Conservation (phyloP, 2,329 filamentous ascomycete species). For the Pseudophaeomoniella oleicola region DNA sequence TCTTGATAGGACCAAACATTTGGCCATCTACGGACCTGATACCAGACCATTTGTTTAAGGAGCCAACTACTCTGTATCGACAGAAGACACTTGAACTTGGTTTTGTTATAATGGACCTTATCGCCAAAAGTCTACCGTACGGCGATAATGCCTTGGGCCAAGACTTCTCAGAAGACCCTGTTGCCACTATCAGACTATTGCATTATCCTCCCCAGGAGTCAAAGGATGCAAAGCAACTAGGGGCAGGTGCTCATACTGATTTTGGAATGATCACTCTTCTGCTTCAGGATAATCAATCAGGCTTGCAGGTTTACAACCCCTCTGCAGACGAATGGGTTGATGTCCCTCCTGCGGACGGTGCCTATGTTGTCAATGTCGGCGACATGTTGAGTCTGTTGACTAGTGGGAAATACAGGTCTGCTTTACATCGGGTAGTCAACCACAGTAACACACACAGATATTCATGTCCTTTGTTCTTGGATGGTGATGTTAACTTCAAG, state of each 20-base stretch:
- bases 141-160: constrained; percentile 19
- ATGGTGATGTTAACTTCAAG: constrained; percentile 33
- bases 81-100: constrained; percentile 24
- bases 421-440: constrained; percentile 42
- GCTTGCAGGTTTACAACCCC: constrained; percentile 36
- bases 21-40: constrained; percentile 24
- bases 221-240: constrained; percentile 18
- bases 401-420: constrained; percentile 37
- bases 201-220: constrained; percentile 33
- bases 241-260: constrained; percentile 37
- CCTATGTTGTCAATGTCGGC: constrained; percentile 38
- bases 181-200: constrained; percentile 30
- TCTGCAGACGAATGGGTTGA: constrained; percentile 29
- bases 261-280: constrained; percentile 44
- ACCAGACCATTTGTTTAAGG: constrained; percentile 19
- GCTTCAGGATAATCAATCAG: constrained; percentile 35
- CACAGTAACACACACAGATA: constrained; percentile 35
- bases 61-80: constrained; percentile 26
- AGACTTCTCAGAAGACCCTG: constrained; percentile 28
- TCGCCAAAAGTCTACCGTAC: constrained; percentile 28
- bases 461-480: constrained; percentile 42
- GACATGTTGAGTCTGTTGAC: constrained; percentile 38
- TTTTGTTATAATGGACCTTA: constrained; percentile 24
- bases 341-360: constrained; percentile 29
- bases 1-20: constrained; percentile 26